These are phyloP conservation scores for Cercospora berteroae DNA, from an alignment of 2,329 filamentous ascomycete species.

Conservation along the genomic window DNA sequence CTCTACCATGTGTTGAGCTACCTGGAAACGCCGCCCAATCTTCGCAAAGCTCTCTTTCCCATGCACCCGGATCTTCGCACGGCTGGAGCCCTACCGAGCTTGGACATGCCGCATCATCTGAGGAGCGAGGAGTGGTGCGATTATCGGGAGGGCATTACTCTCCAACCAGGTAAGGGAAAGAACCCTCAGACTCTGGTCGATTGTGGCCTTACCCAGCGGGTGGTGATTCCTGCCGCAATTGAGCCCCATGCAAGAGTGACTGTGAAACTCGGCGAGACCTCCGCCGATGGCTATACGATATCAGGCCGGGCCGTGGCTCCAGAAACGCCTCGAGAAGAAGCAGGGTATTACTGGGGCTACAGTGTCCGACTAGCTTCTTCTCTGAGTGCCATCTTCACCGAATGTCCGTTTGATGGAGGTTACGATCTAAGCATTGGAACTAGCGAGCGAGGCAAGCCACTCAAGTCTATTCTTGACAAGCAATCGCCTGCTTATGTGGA, in stretches of 20 bases:
- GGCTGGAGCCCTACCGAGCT: constrained; percentile 69
- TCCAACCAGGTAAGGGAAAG: constrained; percentile 46
- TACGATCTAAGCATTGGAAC: constrained; percentile 84
- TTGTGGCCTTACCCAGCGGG: constrained; percentile 49
- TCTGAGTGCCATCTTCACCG: constrained; percentile 73
- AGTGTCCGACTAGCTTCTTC: constrained; percentile 63
- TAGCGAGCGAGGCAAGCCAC: constrained; percentile 65
- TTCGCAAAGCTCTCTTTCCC: constrained; percentile 72
- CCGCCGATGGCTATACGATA: constrained; percentile 23
- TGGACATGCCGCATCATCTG: constrained; percentile 84
- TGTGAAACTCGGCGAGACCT: constrained; percentile 58
- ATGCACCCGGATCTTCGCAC: constrained; percentile 74
- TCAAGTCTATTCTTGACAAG: constrained; percentile 37
- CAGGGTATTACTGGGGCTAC: constrained; percentile 86
- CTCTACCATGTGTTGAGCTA: constrained; percentile 75
- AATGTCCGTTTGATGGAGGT: constrained; percentile 69
- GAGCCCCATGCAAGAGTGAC: constrained; percentile 72
- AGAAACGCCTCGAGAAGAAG: constrained; percentile 66
- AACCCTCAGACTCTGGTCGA: constrained; percentile 45
- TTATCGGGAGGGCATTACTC: constrained; percentile 74
- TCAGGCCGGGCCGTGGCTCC: constrained; percentile 55
- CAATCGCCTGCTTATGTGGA: constrained; percentile 47
- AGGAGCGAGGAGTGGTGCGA: constrained; percentile 72
- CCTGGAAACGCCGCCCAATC: constrained; percentile 79
- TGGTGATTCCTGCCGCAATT: constrained; percentile 58